These are phyloP conservation scores for Fusarium sp. DNA, from an alignment of 2,329 filamentous ascomycete species.

Conservation along the genomic window DNA sequence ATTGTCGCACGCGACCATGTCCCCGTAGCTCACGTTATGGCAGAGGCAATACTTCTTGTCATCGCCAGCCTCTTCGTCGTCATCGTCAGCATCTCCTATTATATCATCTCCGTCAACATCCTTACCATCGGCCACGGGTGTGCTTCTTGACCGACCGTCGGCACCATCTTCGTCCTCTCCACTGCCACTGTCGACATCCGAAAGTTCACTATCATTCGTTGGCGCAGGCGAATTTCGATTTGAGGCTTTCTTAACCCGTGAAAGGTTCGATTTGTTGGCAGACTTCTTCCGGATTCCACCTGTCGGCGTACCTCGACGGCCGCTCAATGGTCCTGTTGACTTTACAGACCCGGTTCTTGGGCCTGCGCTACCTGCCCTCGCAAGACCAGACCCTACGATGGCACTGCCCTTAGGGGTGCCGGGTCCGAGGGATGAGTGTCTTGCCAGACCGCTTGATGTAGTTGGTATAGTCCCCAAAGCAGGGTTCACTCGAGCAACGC, in stretches of 20 bases:
- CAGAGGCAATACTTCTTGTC: conserved; percentile 87
- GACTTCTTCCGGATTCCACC: conserved; percentile 60
- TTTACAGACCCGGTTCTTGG: conserved; percentile 64
- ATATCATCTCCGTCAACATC: conserved; percentile 62
- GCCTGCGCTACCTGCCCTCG: conserved; percentile 68
- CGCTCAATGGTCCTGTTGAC: conserved; percentile 50
- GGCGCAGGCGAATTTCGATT: conserved; percentile 71
- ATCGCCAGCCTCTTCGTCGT: conserved; percentile 77
- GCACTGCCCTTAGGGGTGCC: conserved; percentile 65
- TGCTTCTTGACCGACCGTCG: conserved; percentile 48
- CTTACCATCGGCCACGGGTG: conserved; percentile 49
- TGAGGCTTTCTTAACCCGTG: conserved; percentile 68
- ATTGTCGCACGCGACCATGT: conserved; percentile 92
- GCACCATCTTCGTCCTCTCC: conserved; percentile 60
- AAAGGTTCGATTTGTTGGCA: conserved; percentile 68
- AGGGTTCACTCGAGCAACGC: conserved; percentile 60
- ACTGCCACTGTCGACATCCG: conserved; percentile 68
- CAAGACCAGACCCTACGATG: conserved; percentile 48
- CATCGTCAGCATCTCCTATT: conserved; percentile 64
- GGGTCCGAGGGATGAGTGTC: conserved; percentile 71
- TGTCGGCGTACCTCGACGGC: conserved; percentile 62
- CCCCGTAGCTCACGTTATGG: conserved; percentile 84
- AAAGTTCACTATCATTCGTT: conserved; percentile 72
- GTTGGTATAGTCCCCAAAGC: conserved; percentile 59
- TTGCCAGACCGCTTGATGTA: conserved; percentile 67